Conservation (phyloP, 192 early-diverging fungal species). For the Umbelopsis isabellina region DNA sequence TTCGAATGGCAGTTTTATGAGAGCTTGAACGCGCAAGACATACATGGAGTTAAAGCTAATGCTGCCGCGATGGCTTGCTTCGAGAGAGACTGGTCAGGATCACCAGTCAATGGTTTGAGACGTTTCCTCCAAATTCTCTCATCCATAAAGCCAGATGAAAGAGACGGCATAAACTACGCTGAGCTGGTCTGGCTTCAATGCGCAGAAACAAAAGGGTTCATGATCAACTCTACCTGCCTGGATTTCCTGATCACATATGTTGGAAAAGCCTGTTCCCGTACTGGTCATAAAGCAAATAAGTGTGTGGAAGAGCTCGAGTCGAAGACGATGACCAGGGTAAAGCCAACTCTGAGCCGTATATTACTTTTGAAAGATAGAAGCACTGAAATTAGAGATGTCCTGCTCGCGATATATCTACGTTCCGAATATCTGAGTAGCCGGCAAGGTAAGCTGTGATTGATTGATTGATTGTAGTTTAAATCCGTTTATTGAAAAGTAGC, state of each 20-base stretch:
- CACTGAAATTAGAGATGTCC: background rate
- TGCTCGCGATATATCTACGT: background rate
- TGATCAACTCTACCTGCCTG: background rate
- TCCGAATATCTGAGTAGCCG: conserved; percentile 5
- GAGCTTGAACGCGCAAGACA: background rate
- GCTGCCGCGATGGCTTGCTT: conserved; percentile 10
- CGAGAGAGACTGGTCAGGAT: conserved; percentile 19
- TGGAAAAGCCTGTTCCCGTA: background rate
- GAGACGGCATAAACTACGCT: background rate
- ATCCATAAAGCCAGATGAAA: background rate
- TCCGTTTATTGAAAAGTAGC: too few relatives aligned
- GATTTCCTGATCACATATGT: background rate
- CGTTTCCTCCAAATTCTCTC: background rate
- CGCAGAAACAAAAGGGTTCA: conserved; percentile 11
- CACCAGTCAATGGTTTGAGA: conserved; percentile 1
- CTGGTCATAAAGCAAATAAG: background rate
- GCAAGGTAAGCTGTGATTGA: background rate
- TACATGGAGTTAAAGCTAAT: too few relatives aligned
- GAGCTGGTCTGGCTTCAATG: conserved; percentile 14
- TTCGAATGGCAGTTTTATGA: background rate
- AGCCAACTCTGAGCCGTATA: background rate
- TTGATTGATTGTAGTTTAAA: background rate
- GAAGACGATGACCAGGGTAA: background rate
- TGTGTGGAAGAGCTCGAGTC: too few relatives aligned
- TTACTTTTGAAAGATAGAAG: background rate